phyloP scores from a whole-genome alignment of 2,329 filamentous ascomycete species.

The Clarireedia monteithiana region DNA sequence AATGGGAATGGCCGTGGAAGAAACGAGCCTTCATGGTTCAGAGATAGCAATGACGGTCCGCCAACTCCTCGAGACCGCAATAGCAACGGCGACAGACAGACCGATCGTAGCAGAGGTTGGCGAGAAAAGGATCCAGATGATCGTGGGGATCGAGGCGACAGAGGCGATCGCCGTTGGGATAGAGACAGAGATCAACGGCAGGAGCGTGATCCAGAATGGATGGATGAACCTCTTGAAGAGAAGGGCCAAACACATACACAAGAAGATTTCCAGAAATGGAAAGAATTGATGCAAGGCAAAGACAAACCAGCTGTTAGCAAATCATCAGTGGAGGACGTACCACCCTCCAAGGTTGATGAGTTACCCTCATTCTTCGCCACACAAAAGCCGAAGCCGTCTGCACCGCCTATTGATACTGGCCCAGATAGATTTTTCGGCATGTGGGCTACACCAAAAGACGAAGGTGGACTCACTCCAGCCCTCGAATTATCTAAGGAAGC shows the following conservation, averaged over 20 bases:
- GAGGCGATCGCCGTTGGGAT: conserved; percentile 26
- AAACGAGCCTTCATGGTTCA: conserved; percentile 69
- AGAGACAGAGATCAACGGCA: conserved; percentile 52
- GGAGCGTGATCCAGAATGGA: conserved; percentile 86
- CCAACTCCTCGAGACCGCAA: conserved; percentile 26
- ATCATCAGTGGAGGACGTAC: conserved; percentile 30
- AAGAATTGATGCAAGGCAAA: conserved; percentile 62
- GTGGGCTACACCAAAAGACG: conserved; percentile 41
- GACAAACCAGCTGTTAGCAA: conserved; percentile 21
- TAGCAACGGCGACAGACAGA: conserved; percentile 27
- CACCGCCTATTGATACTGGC: conserved; percentile 52
- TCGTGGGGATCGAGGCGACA: conserved; percentile 20
- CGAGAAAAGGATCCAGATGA: conserved; percentile 35
- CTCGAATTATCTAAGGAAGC: conserved; percentile 37
- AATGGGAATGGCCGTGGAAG: conserved; percentile 59
- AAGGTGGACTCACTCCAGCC: conserved; percentile 32
- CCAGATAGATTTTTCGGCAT: conserved; percentile 73
- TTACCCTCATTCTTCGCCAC: conserved; percentile 29
- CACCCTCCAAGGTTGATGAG: conserved; percentile 29
- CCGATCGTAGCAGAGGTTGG: conserved; percentile 30
- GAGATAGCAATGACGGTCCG: conserved; percentile 33
- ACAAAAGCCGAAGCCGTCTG: conserved; percentile 48
- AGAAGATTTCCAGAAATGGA: conserved; percentile 92
- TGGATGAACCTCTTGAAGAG: conserved; percentile 67
- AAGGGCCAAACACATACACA: conserved; percentile 67